Conservation (phyloP, 805 yeast species). For the Starmerella bacillaris region DNA sequence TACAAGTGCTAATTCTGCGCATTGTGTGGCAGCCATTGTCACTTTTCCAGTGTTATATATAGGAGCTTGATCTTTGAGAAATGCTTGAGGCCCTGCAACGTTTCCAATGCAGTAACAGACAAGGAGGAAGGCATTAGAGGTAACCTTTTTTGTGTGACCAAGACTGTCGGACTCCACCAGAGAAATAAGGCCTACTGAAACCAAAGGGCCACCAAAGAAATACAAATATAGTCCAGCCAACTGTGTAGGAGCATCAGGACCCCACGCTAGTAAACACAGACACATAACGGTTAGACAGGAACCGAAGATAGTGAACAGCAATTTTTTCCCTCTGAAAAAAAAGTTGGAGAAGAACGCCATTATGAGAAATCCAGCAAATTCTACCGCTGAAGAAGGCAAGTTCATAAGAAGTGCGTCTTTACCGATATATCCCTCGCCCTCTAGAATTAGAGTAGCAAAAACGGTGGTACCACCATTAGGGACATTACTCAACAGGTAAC, state of each 20-base stretch:
- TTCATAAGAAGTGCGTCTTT: conserved; percentile 27
- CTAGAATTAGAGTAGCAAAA: conserved; percentile 31
- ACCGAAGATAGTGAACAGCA: conserved; percentile 6
- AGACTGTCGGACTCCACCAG: conserved; percentile 30
- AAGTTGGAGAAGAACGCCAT: conserved; percentile 6
- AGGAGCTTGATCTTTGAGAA: conserved; percentile 41
- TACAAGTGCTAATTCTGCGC: conserved; percentile 23
- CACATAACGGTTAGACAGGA: conserved; percentile 6
- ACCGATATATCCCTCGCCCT: conserved; percentile 29
- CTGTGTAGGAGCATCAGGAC: conserved; percentile 11
- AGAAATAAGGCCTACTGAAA: conserved; percentile 15
- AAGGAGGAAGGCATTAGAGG: conserved; percentile 30
- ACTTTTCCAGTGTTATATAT: conserved; percentile 38
- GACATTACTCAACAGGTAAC: conserved; percentile 27
- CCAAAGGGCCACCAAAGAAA: conserved; percentile 3
- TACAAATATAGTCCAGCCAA: conserved; percentile 13
- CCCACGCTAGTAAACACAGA: conserved; percentile 15
- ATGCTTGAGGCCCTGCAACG: conserved; percentile 43
- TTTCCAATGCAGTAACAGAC: conserved; percentile 39
- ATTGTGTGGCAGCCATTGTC: conserved; percentile 38
- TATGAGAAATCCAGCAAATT: conserved; percentile 11
- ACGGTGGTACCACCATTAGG: conserved; percentile 41
- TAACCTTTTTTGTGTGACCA: conserved; percentile 40
- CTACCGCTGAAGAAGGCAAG: conserved; percentile 32
- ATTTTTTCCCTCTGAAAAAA: conserved; percentile 5